These are phyloP conservation scores for Colletotrichum scovillei DNA, from an alignment of 2,329 filamentous ascomycete genomes.

Conservation along the genomic window DNA sequence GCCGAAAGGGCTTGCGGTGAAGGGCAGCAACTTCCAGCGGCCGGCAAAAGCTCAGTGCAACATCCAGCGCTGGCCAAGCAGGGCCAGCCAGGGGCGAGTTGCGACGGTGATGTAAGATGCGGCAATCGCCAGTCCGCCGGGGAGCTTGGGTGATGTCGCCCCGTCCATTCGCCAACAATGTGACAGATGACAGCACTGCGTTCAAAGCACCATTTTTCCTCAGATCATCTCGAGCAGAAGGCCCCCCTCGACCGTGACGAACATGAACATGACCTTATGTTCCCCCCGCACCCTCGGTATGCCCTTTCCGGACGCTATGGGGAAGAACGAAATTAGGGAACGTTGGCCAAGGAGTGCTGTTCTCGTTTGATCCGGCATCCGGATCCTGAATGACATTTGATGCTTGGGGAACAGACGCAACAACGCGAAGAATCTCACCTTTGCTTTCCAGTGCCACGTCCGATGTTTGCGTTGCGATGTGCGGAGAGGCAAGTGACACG, in stretches of 20 bases:
- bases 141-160: background rate
- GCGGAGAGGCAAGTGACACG: background rate
- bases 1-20: background rate
- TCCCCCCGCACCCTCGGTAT: background rate
- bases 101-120: constrained; percentile 29
- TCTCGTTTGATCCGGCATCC: too few species aligned
- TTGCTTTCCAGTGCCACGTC: background rate
- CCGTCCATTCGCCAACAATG: constrained; percentile 1
- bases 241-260: too few species aligned
- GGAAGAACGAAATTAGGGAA: background rate
- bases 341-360: background rate
- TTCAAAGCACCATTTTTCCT: background rate
- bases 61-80: background rate
- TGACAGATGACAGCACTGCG: background rate
- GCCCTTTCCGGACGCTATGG: background rate
- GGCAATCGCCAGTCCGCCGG: constrained; percentile 18
- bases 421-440: background rate
- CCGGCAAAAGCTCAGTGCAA: background rate
- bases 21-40: background rate
- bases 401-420: background rate
- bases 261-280: too few species aligned
- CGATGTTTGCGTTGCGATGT: background rate
- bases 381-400: too few species aligned
- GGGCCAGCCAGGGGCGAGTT: background rate
- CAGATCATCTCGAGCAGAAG: too few species aligned